phyloP scores from a whole-genome alignment of 371 early-diverging fungal species.

The Polyrhizophydium stewartii region DNA sequence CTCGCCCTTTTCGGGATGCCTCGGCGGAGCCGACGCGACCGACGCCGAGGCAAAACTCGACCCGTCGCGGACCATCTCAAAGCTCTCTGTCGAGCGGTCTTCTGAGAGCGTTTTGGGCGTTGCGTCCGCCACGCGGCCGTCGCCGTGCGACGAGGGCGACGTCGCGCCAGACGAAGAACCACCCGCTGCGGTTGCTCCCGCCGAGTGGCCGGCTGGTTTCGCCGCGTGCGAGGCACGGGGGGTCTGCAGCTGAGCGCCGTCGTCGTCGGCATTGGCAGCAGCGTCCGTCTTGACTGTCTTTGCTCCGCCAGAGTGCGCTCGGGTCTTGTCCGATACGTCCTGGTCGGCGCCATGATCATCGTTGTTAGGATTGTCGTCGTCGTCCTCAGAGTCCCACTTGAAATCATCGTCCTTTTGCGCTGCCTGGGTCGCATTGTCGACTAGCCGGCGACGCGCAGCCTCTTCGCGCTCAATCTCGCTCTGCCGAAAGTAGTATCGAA shows the following conservation, averaged over 20 bases:
- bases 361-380: slow-evolving; percentile 4
- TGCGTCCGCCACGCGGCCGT: background rate
- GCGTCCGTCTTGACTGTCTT: too few species aligned
- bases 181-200: too few species aligned
- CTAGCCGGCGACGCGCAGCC: slow-evolving; percentile 23
- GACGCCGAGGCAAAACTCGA: background rate
- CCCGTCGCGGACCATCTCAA: slow-evolving; percentile 7
- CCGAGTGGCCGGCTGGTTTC: background rate
- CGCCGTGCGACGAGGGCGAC: background rate
- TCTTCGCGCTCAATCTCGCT: slow-evolving; percentile 36
- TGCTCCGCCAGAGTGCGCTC: too few species aligned
- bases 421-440: slow-evolving; percentile 1
- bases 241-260: background rate
- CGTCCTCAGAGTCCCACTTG: slow-evolving; percentile 23
- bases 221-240: background rate
- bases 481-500: slow-evolving; percentile 33
- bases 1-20: background rate
- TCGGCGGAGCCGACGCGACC: too few species aligned
- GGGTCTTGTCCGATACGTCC: background rate
- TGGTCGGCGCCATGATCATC: background rate
- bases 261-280: background rate
- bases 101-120: background rate
- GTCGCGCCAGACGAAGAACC: background rate
- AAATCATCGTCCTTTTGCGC: slow-evolving; percentile 14
- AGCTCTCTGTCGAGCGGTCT: slow-evolving; percentile 10